Base-by-base conservation (phyloP, 441 rosid genomes). In the Omphalea diandra region DNA sequence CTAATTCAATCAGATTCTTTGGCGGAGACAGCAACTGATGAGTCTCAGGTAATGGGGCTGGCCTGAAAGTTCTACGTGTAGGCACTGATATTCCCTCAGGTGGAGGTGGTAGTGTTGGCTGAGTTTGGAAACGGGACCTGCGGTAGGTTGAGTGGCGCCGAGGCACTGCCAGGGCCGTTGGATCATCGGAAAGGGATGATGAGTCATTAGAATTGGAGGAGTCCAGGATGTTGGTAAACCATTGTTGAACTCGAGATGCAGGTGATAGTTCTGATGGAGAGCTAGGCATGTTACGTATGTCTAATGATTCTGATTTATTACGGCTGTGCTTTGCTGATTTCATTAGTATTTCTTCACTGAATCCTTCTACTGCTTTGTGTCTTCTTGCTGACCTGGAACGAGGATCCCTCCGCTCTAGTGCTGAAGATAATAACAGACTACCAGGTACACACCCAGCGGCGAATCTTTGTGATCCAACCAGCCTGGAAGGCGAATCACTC, bases 381-480 rank as follows among this genome's bases (percentile, higher is more conserved):
- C 89, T 88, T 83, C 94, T 71, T n/a, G 94, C 90, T 20, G 94
- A 88, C 77, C 94, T 77, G 33, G 90, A 86, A 35, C 86, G 87
- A 40, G 87, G 88, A 58, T 85, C 88, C 43, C 89, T 82, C 31
- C 84, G 72, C 27, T 85, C 89, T 38, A 85, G 52, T 9, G 43
- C 43, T 0, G 89, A 75, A 0, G 80, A 65, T 2, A 53, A 0
- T 0, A 83, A 81, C 24, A 67, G 68, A 75, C 82, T 78, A 5
- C 73, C 81, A n/a, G 79, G 80, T 56, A 75, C 78, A 0, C n/a
- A n/a, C n/a, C 76, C 73, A 0, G 67, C 69, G 0, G 78, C 86
- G 8, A 84, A 88, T 79, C 81, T 78, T 0, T 89, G 87, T 0
- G 90, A 78, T 3, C 84, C 89, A 24, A 47, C 63, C 0, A 80